Evolutionary conservation across 768 basidiomycete species (phyloP).

Genomic region (Grammothele lineata): DNA sequence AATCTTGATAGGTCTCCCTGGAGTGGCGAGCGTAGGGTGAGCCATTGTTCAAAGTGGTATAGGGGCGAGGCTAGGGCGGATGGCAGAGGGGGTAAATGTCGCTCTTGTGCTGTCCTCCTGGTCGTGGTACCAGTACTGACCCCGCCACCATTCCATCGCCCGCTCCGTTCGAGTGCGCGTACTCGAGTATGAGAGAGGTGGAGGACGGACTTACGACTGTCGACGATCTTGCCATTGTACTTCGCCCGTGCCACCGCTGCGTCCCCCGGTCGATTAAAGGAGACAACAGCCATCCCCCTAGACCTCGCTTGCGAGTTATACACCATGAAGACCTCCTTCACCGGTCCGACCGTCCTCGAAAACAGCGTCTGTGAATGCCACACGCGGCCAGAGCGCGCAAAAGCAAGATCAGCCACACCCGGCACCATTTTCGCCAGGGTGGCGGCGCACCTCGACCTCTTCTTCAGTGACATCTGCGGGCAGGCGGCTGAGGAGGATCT

Average conservation of each 20-base stretch:
- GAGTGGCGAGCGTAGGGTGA: too few relatives aligned
- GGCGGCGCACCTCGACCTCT: constrained; percentile 55
- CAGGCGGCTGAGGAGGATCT: constrained; percentile 61
- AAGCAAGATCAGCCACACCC: constrained; percentile 1
- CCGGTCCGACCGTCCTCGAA: constrained; percentile 69
- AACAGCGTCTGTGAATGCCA: constrained; percentile 57
- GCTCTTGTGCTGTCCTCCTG: too few relatives aligned
- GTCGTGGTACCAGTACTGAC: too few relatives aligned
- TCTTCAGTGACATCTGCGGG: constrained; percentile 65
- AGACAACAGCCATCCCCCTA: constrained; percentile 77
- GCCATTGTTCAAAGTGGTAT: too few relatives aligned
- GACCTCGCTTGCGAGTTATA: constrained; percentile 73
- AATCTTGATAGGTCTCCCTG: constrained; percentile 65
- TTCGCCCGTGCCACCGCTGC: constrained; percentile 59
- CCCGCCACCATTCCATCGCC: too few relatives aligned
- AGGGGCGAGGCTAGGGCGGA: too few relatives aligned
- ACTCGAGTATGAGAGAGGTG: background rate
- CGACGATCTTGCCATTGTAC: constrained; percentile 75
- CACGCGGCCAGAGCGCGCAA: background rate
- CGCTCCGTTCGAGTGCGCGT: too few relatives aligned
- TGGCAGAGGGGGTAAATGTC: too few relatives aligned
- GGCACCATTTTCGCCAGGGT: background rate
- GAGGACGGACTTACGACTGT: constrained; percentile 40
- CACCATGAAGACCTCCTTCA: constrained; percentile 66
- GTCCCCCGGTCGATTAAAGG: constrained; percentile 60